Conservation (phyloP, 495 filamentous ascomycete genomes). For the Aspergillus nanangensis region DNA sequence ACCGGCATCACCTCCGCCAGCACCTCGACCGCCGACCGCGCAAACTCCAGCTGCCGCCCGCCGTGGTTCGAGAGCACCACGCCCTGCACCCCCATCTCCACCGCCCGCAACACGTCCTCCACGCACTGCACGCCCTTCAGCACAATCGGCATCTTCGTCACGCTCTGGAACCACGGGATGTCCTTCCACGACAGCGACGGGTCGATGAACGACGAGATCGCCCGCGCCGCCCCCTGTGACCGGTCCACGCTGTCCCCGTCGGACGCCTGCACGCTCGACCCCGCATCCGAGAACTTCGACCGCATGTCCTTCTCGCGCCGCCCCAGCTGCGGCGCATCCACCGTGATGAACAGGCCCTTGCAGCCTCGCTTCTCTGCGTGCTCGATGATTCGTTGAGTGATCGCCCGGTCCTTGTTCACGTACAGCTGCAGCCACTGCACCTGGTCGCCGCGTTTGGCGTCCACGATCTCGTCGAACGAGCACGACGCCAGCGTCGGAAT, state of each 20-base stretch:
- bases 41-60: constrained; percentile 92
- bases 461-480: constrained; percentile 94
- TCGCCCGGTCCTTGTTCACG: constrained; percentile 92
- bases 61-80: constrained; percentile 97
- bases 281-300: constrained; percentile 81
- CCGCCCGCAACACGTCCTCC: constrained; percentile 85
- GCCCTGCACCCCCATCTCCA: constrained; percentile 80
- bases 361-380: constrained; percentile 91
- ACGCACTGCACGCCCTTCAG: constrained; percentile 96
- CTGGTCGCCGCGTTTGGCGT: constrained; percentile 74
- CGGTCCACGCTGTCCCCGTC: constrained; percentile 67
- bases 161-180: constrained; percentile 86
- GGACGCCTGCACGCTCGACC: constrained; percentile 71
- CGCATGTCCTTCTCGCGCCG: constrained; percentile 96
- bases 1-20: constrained; percentile 96
- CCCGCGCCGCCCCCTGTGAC: constrained; percentile 85
- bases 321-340: constrained; percentile 93
- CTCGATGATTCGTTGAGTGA: constrained; percentile 84
- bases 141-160: constrained; percentile 95
- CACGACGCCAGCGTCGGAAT: constrained; percentile 98
- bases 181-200: constrained; percentile 87
- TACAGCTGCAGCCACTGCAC: constrained; percentile 98
- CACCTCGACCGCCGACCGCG: constrained; percentile 86
- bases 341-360: constrained; percentile 96
- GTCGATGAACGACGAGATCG: constrained; percentile 95